phyloP scores from a whole-genome alignment of 2,329 filamentous ascomycete species.

The Xylaria polymorpha region DNA sequence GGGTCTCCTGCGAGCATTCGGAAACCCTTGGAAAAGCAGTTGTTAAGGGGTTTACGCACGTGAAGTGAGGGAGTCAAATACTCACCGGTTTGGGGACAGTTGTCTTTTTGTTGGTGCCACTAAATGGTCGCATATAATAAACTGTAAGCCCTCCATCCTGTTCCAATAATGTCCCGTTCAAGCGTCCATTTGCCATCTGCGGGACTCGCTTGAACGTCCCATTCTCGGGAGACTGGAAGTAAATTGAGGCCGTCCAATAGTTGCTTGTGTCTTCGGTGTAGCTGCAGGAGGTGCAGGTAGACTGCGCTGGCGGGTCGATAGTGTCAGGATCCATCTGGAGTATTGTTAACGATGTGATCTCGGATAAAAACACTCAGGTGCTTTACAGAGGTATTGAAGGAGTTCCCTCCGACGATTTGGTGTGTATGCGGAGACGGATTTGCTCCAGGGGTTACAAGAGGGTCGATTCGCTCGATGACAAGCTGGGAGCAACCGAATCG shows the following conservation, averaged over 20 bases:
- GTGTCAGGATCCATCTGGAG: conserved; percentile 20
- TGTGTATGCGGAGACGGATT: conserved; percentile 26
- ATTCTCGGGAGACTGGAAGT: conserved; percentile 22
- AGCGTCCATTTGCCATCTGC: conserved; percentile 23
- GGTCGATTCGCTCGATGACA: conserved; percentile 20
- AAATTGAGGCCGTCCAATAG: conserved; percentile 26
- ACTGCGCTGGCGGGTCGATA: conserved; percentile 18
- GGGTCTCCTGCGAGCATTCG: conserved; percentile 25
- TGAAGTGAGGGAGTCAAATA: not conserved
- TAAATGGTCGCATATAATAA: conserved; percentile 24
- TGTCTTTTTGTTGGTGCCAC: conserved; percentile 20
- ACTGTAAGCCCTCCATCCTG: conserved; percentile 22
- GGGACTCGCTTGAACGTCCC: conserved; percentile 24
- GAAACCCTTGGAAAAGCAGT: conserved; percentile 6
- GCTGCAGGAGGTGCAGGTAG: conserved; percentile 23
- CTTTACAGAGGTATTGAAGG: conserved; percentile 22
- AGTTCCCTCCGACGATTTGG: conserved; percentile 18
- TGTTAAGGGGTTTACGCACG: not conserved
- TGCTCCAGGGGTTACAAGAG: conserved; percentile 19
- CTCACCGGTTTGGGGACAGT: conserved; percentile 18
- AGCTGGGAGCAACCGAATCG: conserved; percentile 27
- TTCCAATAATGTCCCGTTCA: conserved; percentile 23
- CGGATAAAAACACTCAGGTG: not conserved
- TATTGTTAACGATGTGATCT: not conserved
- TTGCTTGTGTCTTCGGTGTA: conserved; percentile 24